Percentiles rank a stretch among this genome's conserved stretches.
Conservation (phyloP, 345 rosid species). For the Raphanus sativus region DNA sequence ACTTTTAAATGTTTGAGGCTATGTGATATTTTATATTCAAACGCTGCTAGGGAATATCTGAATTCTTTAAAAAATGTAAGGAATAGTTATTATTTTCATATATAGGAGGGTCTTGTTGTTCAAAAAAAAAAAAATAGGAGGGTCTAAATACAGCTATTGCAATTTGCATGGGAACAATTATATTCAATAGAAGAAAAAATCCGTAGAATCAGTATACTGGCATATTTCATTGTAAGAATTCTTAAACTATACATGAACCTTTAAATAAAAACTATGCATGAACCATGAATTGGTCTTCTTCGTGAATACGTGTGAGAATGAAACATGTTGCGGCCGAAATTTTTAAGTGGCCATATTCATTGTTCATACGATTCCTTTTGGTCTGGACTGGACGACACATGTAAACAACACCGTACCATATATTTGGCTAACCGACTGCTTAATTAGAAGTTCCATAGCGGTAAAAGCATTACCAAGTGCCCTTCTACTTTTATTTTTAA, state of each 20-base stretch:
- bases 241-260: not conserved
- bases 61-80: not conserved
- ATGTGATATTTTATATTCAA: not conserved
- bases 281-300: conserved; percentile 11
- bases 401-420: no score
- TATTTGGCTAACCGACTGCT: no score
- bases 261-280: not conserved
- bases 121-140: not conserved
- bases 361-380: no score
- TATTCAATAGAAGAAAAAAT: not conserved
- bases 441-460: no score
- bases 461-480: no score
- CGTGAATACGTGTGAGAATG: conserved; percentile 26
- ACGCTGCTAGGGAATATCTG: not conserved
- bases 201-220: conserved; percentile 1
- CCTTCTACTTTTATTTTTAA: no score
- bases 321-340: not conserved
- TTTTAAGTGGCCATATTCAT: no score
- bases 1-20: not conserved
- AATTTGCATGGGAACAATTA: conserved; percentile 21
- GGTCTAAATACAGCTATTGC: conserved; percentile 34
- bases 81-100: not conserved
- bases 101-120: not conserved
- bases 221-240: conserved; percentile 10
- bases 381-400: no score